Percentiles rank a stretch among this genome's conserved stretches.
Evolutionary conservation across 257 asterid species (phyloP).

Genomic region (Mitragyna speciosa): DNA sequence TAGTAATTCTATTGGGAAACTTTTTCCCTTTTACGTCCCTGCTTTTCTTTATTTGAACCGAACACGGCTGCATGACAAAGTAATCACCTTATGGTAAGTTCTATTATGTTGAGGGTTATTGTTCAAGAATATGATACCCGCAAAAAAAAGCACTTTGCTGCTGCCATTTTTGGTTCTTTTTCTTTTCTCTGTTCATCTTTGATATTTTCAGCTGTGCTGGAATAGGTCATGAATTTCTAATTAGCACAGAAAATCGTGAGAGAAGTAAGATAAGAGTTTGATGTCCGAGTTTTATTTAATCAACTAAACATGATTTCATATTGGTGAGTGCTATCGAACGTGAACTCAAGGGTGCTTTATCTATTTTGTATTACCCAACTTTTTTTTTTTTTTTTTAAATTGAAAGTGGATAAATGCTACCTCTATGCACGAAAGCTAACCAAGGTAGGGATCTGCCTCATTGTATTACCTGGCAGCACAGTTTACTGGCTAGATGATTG

Average conservation of each 20-base stretch:
- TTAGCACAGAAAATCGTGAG: not conserved
- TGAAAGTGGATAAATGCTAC: not conserved
- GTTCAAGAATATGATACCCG: conserved; percentile 24
- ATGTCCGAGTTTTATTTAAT: not conserved
- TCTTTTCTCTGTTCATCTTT: not conserved
- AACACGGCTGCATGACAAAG: not conserved
- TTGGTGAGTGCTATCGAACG: not conserved
- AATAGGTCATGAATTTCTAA: not conserved
- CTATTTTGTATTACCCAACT: not conserved
- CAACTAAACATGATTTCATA: not conserved
- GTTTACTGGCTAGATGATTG: not conserved
- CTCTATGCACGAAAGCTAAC: not conserved
- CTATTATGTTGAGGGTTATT: conserved; percentile 1
- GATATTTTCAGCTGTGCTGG: not conserved
- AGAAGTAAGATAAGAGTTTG: not conserved
- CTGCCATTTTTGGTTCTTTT: not conserved
- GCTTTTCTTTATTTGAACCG: not conserved
- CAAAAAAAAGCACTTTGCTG: conserved; percentile 1
- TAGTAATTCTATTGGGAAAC: not conserved
- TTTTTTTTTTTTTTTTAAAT: not conserved
- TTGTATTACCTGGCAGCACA: too few species aligned
- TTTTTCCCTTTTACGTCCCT: not conserved
- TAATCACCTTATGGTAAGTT: not conserved
- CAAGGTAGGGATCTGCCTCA: not conserved
- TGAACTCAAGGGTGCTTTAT: not conserved